Evolutionary conservation across 768 basidiomycete species (phyloP).

Genomic region (Boletus rubropictus): DNA sequence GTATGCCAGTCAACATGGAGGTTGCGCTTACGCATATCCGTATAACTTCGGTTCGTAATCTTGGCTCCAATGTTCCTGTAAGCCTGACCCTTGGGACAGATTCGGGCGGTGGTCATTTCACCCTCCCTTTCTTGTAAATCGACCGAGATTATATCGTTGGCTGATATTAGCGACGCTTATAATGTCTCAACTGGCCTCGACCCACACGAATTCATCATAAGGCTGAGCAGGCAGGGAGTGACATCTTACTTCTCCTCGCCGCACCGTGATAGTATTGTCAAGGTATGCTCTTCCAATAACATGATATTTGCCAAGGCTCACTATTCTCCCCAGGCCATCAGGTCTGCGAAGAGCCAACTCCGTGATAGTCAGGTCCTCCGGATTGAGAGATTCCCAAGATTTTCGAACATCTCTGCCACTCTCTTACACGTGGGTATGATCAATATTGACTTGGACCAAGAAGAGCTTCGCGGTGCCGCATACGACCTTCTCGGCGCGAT

Average conservation of each 20-base stretch:
- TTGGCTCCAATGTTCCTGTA: not conserved
- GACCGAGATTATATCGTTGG: slow-evolving; percentile 73
- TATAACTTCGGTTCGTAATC: slow-evolving; percentile 61
- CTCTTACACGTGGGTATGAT: slow-evolving; percentile 83
- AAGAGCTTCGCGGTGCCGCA: slow-evolving; percentile 71
- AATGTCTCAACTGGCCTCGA: slow-evolving; percentile 75
- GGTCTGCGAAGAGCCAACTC: slow-evolving; percentile 67
- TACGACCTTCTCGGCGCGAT: slow-evolving; percentile 76
- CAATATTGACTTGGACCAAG: slow-evolving; percentile 67
- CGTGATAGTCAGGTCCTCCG: slow-evolving; percentile 48
- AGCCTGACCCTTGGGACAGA: slow-evolving; percentile 32
- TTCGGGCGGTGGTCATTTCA: slow-evolving; percentile 67
- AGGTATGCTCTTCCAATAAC: slow-evolving; percentile 38
- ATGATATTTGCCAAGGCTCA: not conserved
- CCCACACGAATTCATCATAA: slow-evolving; percentile 74
- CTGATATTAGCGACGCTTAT: slow-evolving; percentile 84
- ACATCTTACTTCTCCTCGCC: slow-evolving; percentile 75
- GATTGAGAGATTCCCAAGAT: slow-evolving; percentile 64
- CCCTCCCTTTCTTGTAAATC: slow-evolving; percentile 65
- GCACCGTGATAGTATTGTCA: slow-evolving; percentile 64
- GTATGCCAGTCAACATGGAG: slow-evolving; percentile 65
- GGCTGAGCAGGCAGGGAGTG: slow-evolving; percentile 61
- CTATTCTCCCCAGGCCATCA: slow-evolving; percentile 48
- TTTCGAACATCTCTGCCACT: slow-evolving; percentile 81
- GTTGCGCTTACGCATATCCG: slow-evolving; percentile 68